phyloP scores from a whole-genome alignment of 257 asterid species.

The Coffea canephora region DNA sequence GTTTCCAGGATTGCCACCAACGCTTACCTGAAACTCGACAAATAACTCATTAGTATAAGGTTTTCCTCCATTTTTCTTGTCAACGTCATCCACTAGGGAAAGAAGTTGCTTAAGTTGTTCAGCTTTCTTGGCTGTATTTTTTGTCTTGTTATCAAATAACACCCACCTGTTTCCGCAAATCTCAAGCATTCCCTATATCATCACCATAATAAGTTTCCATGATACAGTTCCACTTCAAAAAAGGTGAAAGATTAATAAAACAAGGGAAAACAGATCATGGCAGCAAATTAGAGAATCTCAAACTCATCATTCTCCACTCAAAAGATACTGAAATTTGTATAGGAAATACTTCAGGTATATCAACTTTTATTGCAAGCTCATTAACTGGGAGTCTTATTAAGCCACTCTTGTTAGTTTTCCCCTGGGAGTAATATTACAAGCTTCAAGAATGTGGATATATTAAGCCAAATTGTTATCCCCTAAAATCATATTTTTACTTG shows the following conservation, averaged over 20 bases:
- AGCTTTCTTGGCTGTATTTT: conserved; percentile 33
- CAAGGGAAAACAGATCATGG: not conserved
- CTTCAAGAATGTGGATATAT: not conserved
- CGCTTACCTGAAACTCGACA: conserved; percentile 41
- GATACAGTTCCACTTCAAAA: not conserved
- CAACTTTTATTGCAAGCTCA: too few species aligned
- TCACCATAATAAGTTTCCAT: not conserved
- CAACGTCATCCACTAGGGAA: conserved; percentile 48
- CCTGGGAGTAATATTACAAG: not conserved
- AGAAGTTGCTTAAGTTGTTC: conserved; percentile 30
- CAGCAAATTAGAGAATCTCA: too few species aligned
- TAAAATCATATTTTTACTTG: not conserved
- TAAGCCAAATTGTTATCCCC: not conserved
- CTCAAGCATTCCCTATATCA: conserved; percentile 42
- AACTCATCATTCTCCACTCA: too few species aligned
- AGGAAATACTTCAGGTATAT: too few species aligned
- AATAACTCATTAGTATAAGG: conserved; percentile 60
- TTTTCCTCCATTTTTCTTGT: conserved; percentile 47
- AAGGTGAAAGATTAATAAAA: too few species aligned
- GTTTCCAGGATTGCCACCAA: not conserved
- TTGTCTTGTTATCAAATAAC: conserved; percentile 63
- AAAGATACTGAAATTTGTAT: too few species aligned
- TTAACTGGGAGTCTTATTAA: too few species aligned
- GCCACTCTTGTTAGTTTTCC: not conserved
- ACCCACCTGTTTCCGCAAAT: conserved; percentile 68